Evolutionary conservation across 495 filamentous ascomycete genomes (phyloP).

Genomic region (Friedmanniomyces simplex): DNA sequence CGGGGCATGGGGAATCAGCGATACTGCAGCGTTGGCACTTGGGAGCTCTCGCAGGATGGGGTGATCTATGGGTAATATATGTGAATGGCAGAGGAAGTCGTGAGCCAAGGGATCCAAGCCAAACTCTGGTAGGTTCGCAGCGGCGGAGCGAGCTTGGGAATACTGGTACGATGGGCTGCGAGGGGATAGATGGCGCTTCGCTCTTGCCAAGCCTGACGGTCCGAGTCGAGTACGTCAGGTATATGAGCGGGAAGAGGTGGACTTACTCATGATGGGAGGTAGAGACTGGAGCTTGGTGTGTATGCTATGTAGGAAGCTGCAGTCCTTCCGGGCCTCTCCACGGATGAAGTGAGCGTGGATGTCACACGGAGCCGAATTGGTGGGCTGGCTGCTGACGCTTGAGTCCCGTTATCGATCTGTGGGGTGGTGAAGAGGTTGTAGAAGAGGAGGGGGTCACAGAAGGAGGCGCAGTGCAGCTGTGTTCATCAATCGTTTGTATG

Average conservation of each 20-base stretch:
- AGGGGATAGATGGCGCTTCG: background rate
- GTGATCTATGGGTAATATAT: background rate
- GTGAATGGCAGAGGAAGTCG: background rate
- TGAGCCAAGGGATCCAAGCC: background rate
- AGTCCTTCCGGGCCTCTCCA: no score
- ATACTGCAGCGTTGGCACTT: background rate
- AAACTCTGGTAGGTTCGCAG: conserved; percentile 1
- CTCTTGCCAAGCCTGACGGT: background rate
- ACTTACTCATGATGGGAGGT: conserved; percentile 4
- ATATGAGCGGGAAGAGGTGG: background rate
- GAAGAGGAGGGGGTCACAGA: background rate
- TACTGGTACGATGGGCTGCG: background rate
- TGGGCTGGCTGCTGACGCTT: no score
- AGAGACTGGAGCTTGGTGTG: background rate
- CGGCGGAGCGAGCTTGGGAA: background rate
- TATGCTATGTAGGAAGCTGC: background rate
- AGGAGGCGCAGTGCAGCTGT: conserved; percentile 2
- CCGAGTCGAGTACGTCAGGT: background rate
- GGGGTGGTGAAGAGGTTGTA: no score
- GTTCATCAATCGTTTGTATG: background rate
- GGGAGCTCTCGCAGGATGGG: background rate
- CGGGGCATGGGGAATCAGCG: background rate
- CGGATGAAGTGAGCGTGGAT: no score
- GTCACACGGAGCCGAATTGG: no score
- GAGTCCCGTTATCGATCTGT: no score